Conservation (phyloP, 768 basidiomycete genomes). For the Russula virescens region DNA sequence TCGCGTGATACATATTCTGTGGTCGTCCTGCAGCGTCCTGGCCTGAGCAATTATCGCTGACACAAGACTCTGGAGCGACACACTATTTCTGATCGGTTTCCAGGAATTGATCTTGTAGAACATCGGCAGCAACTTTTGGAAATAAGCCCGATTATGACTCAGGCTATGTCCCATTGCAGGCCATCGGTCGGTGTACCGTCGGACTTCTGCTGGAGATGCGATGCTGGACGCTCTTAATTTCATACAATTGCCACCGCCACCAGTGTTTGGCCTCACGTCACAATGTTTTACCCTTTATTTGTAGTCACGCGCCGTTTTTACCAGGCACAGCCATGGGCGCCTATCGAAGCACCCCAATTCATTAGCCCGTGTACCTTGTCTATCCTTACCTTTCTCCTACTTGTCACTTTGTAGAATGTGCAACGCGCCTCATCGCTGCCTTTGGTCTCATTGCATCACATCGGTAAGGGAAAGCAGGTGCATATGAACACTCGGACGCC, state of each 20-base stretch:
- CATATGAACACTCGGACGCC: too few relatives aligned
- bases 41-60: not conserved
- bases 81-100: not conserved
- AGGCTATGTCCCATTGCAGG: too few relatives aligned
- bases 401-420: too few relatives aligned
- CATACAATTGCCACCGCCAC: too few relatives aligned
- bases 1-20: not conserved
- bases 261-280: not conserved
- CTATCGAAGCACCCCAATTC: too few relatives aligned
- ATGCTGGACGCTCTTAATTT: not conserved
- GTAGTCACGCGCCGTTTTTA: not conserved
- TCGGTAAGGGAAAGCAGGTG: too few relatives aligned
- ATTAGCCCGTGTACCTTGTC: too few relatives aligned
- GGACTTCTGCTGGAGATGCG: not conserved
- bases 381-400: too few relatives aligned
- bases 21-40: not conserved
- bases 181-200: too few relatives aligned
- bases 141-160: not conserved
- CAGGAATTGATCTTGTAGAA: not conserved
- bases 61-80: not conserved
- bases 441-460: too few relatives aligned
- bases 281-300: not conserved
- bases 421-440: too few relatives aligned
- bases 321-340: not conserved
- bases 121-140: not conserved